Evolutionary conservation across 2,329 filamentous ascomycete genomes (phyloP).

Genomic region (Pseudonectria foliicola): DNA sequence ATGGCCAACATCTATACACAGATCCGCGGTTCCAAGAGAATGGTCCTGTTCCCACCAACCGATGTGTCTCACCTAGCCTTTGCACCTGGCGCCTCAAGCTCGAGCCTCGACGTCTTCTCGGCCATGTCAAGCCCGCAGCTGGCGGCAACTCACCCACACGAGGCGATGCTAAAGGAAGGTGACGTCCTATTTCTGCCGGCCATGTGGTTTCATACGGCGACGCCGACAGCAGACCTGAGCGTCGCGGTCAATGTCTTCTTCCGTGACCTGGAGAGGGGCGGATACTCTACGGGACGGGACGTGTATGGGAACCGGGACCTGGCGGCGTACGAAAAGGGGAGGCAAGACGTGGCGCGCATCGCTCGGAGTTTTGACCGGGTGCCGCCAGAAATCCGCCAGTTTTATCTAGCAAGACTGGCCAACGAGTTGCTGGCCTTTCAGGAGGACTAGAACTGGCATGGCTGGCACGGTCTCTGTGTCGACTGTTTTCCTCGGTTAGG

Average conservation of each 20-base stretch:
- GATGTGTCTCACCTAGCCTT: conserved; percentile 66
- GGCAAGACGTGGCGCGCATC: conserved; percentile 64
- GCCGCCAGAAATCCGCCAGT: conserved; percentile 59
- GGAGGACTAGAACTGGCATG: not conserved
- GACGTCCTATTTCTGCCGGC: conserved; percentile 77
- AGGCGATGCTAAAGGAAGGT: conserved; percentile 59
- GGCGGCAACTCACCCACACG: conserved; percentile 52
- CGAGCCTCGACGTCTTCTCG: conserved; percentile 65
- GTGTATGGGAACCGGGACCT: conserved; percentile 86
- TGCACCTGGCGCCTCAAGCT: conserved; percentile 71
- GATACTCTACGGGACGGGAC: conserved; percentile 69
- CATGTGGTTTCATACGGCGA: conserved; percentile 75
- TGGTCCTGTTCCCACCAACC: conserved; percentile 70
- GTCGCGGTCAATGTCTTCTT: conserved; percentile 91
- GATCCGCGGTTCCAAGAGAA: conserved; percentile 62
- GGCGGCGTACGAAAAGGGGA: conserved; percentile 74
- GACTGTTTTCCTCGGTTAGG: no score
- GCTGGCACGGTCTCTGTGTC: no score
- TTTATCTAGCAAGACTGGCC: conserved; percentile 68
- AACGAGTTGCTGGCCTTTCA: conserved; percentile 49
- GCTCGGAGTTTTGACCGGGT: conserved; percentile 55
- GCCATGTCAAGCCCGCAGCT: conserved; percentile 34
- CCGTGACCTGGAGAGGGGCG: conserved; percentile 52
- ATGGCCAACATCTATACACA: conserved; percentile 86
- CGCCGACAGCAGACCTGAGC: conserved; percentile 51